Conservation (phyloP, 2,329 filamentous ascomycete species). For the Penicillium sp. region DNA sequence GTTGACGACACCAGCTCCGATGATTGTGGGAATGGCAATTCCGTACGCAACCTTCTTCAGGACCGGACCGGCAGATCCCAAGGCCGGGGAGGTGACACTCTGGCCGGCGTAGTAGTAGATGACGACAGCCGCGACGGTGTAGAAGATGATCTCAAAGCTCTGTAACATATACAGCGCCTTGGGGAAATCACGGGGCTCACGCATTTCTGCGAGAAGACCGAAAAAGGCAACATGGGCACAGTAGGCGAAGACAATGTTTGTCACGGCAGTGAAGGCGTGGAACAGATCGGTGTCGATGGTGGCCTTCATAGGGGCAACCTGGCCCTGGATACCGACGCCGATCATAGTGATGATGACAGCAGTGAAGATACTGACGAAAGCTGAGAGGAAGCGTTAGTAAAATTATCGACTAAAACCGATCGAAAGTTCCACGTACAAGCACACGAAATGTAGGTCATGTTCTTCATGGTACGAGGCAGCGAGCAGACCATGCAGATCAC, state of each 20-base stretch:
- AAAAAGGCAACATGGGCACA: constrained; percentile 72
- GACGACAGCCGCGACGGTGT: constrained; percentile 68
- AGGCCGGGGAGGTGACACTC: constrained; percentile 66
- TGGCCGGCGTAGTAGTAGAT: constrained; percentile 70
- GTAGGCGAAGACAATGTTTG: constrained; percentile 74
- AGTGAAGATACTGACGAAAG: constrained; percentile 66
- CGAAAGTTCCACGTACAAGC: constrained; percentile 46
- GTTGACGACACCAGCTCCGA: constrained; percentile 72
- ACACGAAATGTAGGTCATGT: constrained; percentile 65
- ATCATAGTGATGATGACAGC: constrained; percentile 72
- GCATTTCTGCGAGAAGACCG: constrained; percentile 67
- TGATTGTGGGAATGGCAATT: constrained; percentile 70
- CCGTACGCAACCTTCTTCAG: constrained; percentile 69
- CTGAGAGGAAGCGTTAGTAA: constrained; percentile 28
- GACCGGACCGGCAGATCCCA: constrained; percentile 62
- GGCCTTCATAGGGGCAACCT: constrained; percentile 41
- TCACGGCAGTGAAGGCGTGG: constrained; percentile 64
- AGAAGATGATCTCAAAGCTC: constrained; percentile 62
- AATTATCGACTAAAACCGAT: no score
- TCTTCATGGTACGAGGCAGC: constrained; percentile 65
- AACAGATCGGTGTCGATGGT: constrained; percentile 52
- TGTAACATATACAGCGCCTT: constrained; percentile 67
- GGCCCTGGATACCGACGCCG: constrained; percentile 61
- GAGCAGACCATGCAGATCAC: constrained; percentile 63
- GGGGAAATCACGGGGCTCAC: constrained; percentile 62